Conservation (phyloP, 371 early-diverging fungal genomes). For the Apophysomyces sp. region DNA sequence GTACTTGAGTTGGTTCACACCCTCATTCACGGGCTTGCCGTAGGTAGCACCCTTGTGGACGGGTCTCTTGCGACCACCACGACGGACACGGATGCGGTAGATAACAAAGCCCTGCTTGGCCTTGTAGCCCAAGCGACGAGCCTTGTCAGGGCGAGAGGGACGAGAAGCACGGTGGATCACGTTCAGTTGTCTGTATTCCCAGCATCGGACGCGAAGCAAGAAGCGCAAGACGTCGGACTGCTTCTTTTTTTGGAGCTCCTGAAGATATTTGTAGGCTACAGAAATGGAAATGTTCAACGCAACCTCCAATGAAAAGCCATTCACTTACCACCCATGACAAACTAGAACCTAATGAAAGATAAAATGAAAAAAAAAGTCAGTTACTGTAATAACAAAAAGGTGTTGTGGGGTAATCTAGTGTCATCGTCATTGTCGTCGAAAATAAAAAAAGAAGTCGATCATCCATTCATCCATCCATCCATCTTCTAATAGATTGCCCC, state of each 20-base stretch:
- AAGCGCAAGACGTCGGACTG: constrained; percentile 99
- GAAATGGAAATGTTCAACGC: constrained; percentile 11
- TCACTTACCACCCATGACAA: constrained; percentile 11
- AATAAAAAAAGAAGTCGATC: not conserved
- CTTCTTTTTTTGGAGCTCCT: constrained; percentile 98
- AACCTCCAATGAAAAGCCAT: not conserved
- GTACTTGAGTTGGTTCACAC: constrained; percentile 98
- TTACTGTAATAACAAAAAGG: not conserved
- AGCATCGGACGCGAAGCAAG: constrained; percentile 96
- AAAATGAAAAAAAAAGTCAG: not conserved
- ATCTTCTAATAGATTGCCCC: not conserved
- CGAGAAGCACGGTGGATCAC: constrained; percentile 97
- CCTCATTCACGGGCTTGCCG: constrained; percentile 98
- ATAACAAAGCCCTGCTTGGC: constrained; percentile 98
- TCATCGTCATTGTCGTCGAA: not conserved
- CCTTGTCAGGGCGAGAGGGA: constrained; percentile 99
- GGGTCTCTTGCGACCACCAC: constrained; percentile 97
- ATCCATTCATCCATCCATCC: constrained; percentile 7
- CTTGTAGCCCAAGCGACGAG: constrained; percentile 99
- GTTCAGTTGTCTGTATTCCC: constrained; percentile 98
- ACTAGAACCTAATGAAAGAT: not conserved
- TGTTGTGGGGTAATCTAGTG: not conserved
- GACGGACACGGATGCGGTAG: constrained; percentile 98
- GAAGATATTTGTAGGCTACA: constrained; percentile 91
- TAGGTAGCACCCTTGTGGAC: constrained; percentile 97